Conservation (phyloP, 306 rosid genomes). For the Pyrus bretschneideri region DNA sequence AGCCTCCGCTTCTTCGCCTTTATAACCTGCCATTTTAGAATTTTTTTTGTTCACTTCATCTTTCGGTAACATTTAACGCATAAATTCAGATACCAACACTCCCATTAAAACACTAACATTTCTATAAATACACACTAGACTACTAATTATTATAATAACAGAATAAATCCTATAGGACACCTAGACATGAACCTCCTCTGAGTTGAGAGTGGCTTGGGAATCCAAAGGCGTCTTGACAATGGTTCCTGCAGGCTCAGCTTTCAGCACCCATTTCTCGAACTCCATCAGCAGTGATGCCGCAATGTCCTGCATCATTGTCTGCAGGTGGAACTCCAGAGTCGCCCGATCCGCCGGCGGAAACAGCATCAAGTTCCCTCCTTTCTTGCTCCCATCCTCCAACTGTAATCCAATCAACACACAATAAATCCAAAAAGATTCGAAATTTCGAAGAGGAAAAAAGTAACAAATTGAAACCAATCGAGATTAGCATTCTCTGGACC, state of each 20-base stretch:
- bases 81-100: neutral
- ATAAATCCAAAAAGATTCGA: neutral
- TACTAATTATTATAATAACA: neutral
- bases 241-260: conserved; percentile 94
- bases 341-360: conserved; percentile 92
- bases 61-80: conserved; percentile 11
- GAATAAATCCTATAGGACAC: conserved; percentile 57
- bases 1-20: conserved; percentile 96
- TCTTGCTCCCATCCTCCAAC: conserved; percentile 87
- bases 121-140: neutral
- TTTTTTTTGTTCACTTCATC: neutral
- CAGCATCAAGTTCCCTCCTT: conserved; percentile 68
- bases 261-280: conserved; percentile 96
- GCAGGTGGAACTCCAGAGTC: conserved; percentile 75
- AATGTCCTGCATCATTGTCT: conserved; percentile 96
- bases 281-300: conserved; percentile 91
- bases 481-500: conserved; percentile 21
- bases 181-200: conserved; percentile 99
- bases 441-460: neutral
- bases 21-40: conserved; percentile 51
- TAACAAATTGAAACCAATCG: neutral
- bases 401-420: conserved; percentile 17
- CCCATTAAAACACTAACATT: neutral
- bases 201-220: conserved; percentile 99
- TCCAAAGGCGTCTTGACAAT: conserved; percentile 94